Conservation (phyloP, 129 eudicot genomes). For the Flaveria ramosissima region DNA sequence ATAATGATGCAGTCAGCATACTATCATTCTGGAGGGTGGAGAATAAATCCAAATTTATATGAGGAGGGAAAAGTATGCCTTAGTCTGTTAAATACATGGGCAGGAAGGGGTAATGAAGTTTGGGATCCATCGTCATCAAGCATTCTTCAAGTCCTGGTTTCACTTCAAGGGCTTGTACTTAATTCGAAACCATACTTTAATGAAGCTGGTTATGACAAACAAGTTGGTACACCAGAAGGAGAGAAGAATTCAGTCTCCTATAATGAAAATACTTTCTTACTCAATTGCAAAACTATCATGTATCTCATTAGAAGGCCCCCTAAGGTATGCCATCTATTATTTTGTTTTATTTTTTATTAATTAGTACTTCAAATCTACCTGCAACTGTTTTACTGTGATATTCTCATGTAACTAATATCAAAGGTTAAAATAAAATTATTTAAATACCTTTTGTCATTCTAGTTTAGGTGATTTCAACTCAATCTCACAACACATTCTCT, state of each 20-base stretch:
- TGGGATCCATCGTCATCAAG: conserved; percentile 95
- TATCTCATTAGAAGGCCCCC: conserved; percentile 91
- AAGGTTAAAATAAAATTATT: neutral
- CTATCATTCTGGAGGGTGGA: conserved; percentile 99
- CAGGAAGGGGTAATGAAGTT: conserved; percentile 96
- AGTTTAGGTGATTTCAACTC: no score
- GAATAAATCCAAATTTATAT: conserved; percentile 89
- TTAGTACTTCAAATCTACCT: neutral
- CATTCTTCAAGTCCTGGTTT: conserved; percentile 96
- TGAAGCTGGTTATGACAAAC: conserved; percentile 99
- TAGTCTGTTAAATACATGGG: conserved; percentile 93
- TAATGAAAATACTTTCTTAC: conserved; percentile 91
- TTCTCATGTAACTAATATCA: neutral
- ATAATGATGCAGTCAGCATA: conserved; percentile 69
- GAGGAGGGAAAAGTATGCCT: conserved; percentile 99
- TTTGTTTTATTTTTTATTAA: neutral
- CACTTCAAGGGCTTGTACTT: conserved; percentile 97
- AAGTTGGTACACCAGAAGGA: conserved; percentile 95
- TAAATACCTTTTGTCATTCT: no score
- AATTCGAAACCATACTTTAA: conserved; percentile 94
- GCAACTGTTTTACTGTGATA: neutral
- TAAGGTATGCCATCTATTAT: conserved; percentile 53
- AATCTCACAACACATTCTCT: no score
- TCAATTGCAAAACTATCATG: conserved; percentile 97
- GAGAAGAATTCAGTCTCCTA: conserved; percentile 95